These are phyloP conservation scores for Verticillium klebahnii DNA, from an alignment of 2,329 filamentous ascomycete species.

Conservation along the genomic window DNA sequence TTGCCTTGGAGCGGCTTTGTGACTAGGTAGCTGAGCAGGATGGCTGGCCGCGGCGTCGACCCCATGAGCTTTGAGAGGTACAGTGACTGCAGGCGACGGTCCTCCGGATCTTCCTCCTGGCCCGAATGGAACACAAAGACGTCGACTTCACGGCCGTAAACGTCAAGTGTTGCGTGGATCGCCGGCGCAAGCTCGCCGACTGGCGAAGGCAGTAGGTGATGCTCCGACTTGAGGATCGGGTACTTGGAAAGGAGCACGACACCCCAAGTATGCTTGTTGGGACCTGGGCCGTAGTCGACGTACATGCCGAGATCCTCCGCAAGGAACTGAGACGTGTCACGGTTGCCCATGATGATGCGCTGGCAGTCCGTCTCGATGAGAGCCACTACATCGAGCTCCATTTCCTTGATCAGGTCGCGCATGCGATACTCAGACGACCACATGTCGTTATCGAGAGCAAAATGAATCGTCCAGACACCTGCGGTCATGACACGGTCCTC, in stretches of 20 bases:
- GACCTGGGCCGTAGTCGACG: slow-evolving; percentile 92
- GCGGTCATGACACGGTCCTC: slow-evolving; percentile 86
- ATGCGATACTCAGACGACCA: slow-evolving; percentile 95
- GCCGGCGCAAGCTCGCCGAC: slow-evolving; percentile 93
- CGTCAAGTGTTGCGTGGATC: slow-evolving; percentile 92
- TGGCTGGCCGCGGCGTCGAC: slow-evolving; percentile 69
- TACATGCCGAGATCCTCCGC: slow-evolving; percentile 98
- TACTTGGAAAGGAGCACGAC: slow-evolving; percentile 91
- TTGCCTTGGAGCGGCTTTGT: slow-evolving; percentile 88
- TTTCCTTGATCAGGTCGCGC: slow-evolving; percentile 82
- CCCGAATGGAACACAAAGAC: slow-evolving; percentile 98
- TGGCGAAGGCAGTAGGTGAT: slow-evolving; percentile 88
- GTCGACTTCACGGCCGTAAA: slow-evolving; percentile 85
- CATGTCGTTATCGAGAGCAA: slow-evolving; percentile 97
- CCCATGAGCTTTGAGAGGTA: slow-evolving; percentile 90
- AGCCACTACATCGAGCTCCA: slow-evolving; percentile 98
- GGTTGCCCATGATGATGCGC: slow-evolving; percentile 99
- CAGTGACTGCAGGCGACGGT: slow-evolving; percentile 78
- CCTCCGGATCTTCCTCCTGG: slow-evolving; percentile 93
- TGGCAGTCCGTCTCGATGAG: slow-evolving; percentile 89
- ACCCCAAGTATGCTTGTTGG: slow-evolving; percentile 99
- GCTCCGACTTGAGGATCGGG: slow-evolving; percentile 93
- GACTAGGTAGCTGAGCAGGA: slow-evolving; percentile 88
- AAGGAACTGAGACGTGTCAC: slow-evolving; percentile 90
- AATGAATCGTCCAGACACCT: slow-evolving; percentile 98